Base-by-base conservation (phyloP, 2,329 filamentous ascomycete species). In the Penicillium griseofulvum region DNA sequence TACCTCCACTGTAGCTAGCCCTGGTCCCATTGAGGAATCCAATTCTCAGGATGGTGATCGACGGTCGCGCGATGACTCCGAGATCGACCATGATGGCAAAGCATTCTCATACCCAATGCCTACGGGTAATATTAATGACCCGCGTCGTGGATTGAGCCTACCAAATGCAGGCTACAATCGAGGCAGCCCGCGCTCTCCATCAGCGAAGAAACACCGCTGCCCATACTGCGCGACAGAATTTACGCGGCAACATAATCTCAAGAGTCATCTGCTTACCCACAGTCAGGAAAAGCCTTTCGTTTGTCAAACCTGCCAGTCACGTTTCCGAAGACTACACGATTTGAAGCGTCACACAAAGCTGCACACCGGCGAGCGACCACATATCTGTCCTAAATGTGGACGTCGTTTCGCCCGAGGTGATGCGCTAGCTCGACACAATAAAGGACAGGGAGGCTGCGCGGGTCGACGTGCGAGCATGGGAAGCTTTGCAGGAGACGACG, bases 241-340 rank as follows among this genome's bases (percentile, higher is more conserved):
- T 65, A 99, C 94, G 28, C 86, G 94, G 42, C 94, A 97, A 71
- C 94, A 97, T 72, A 97, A 99, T 68, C 83, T 97, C 28, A 99
- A 97, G 77, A 97, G 91, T 65, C 94, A 99, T 76, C 83, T 99
- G 54, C 84, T 99, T 70, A 97, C 94, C 0, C 94, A 97, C 74
- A 97, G 92, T 68, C 93, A 99, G 79, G 94, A 99, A 74, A 99
- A 99, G 75, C 94, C 94, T 0, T 99, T 94, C 69, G 85, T 94
- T 28, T 99, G 94, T 71, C 87, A 90, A 59, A 91, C 90, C n/a
- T 99, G 94, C 72, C 85, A 93, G 65, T 90, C 94, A 73, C 87
- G 93, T 49, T 99, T 99, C 74, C 85, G 94, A 52, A 86, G 94
- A 60, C 80, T 97, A 49, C 94, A 99, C 71, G 94, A 99, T 69